Evolutionary conservation across 2,329 filamentous ascomycete genomes (phyloP).

Genomic region (Penicillium sp.): DNA sequence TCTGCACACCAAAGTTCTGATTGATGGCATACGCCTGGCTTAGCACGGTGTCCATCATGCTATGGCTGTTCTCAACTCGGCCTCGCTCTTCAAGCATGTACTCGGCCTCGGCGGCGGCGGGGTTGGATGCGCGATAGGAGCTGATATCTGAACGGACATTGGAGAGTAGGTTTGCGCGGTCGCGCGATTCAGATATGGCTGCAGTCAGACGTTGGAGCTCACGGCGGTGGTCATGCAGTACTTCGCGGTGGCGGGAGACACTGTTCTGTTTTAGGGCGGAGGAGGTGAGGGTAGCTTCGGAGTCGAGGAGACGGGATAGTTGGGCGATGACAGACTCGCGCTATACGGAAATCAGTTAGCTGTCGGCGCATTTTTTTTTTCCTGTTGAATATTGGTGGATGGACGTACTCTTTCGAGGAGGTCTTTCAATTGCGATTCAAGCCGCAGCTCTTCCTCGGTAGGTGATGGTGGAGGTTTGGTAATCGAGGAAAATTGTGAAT

Average conservation of each 20-base stretch:
- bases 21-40: constrained; percentile 96
- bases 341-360: constrained; percentile 46
- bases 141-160: constrained; percentile 91
- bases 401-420: constrained; percentile 59
- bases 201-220: constrained; percentile 74
- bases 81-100: constrained; percentile 93
- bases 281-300: constrained; percentile 78
- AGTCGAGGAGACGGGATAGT: constrained; percentile 85
- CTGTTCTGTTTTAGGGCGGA: constrained; percentile 98
- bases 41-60: constrained; percentile 82
- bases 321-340: constrained; percentile 78
- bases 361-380: not conserved
- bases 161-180: constrained; percentile 83
- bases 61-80: constrained; percentile 84
- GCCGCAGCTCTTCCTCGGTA: constrained; percentile 76
- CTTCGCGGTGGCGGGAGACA: constrained; percentile 83
- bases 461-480: constrained; percentile 78
- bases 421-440: constrained; percentile 79
- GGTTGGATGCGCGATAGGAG: constrained; percentile 79
- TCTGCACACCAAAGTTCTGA: constrained; percentile 81
- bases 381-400: not conserved
- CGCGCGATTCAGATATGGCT: constrained; percentile 72
- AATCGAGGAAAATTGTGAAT: constrained; percentile 84
- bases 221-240: constrained; percentile 79
- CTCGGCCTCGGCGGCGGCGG: constrained; percentile 80